A percentile compares a stretch with the other conserved stretches of the same genome.
These are phyloP conservation scores for Trichoderma sp. DNA, from an alignment of 2,329 filamentous ascomycete species.

Conservation along the genomic window DNA sequence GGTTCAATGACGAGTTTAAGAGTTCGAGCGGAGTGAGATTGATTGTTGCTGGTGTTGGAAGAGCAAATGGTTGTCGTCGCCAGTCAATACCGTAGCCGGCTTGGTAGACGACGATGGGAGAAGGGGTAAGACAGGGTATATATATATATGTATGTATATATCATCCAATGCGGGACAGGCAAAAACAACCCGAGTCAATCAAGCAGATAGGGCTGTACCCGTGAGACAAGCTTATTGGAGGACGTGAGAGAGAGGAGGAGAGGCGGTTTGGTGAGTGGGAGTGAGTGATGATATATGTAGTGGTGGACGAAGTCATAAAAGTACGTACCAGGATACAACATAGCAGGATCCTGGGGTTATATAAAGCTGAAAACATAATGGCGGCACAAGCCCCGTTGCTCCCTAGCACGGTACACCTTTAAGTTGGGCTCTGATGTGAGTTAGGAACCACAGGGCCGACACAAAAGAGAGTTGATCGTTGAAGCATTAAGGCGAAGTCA, in stretches of 20 bases:
- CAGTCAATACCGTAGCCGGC: neutral
- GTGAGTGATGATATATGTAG: constrained; percentile 37
- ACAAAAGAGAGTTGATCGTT: constrained; percentile 19
- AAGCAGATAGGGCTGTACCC: neutral
- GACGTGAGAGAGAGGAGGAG: constrained; percentile 25
- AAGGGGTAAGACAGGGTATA: neutral
- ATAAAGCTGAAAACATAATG: constrained; percentile 18
- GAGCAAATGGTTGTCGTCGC: neutral
- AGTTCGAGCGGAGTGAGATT: neutral
- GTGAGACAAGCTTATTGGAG: constrained; percentile 21
- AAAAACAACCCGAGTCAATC: neutral
- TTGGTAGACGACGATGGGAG: neutral
- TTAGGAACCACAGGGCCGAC: constrained; percentile 10
- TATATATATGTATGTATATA: neutral
- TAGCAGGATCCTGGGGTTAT: constrained; percentile 1
- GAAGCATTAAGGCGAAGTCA: constrained; percentile 21
- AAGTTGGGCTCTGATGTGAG: constrained; percentile 38
- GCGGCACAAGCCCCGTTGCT: constrained; percentile 22
- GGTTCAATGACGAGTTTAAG: neutral
- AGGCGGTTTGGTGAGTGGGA: constrained; percentile 29
- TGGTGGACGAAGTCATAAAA: constrained; percentile 13
- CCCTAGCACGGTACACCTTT: constrained; percentile 31
- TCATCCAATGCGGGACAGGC: neutral
- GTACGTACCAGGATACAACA: neutral
- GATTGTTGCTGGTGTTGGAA: neutral